A percentile compares a stretch with the other conserved stretches of the same genome.
These are phyloP conservation scores for Handroanthus guayacan DNA, from an alignment of 257 asterid species.

Conservation along the genomic window DNA sequence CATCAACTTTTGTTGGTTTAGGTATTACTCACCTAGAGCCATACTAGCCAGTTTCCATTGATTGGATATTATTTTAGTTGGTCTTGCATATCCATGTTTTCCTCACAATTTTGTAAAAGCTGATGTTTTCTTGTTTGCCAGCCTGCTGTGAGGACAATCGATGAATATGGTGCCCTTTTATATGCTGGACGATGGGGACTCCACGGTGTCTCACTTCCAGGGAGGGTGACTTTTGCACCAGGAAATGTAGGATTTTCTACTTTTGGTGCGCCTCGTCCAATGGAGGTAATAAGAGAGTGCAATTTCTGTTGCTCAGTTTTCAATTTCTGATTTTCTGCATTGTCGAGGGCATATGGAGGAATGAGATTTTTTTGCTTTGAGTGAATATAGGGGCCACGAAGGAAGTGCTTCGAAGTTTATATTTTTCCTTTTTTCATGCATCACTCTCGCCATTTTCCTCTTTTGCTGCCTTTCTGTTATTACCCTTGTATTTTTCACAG, in stretches of 20 bases:
- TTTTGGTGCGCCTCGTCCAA: conserved; percentile 96
- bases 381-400: not conserved
- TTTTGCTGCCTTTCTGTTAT: not conserved
- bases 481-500: not conserved
- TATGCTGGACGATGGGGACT: conserved; percentile 96
- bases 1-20: not conserved
- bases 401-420: not conserved
- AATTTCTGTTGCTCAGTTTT: conserved; percentile 18
- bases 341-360: not conserved
- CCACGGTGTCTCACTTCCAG: conserved; percentile 93
- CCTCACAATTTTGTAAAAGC: conserved; percentile 3
- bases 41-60: not conserved
- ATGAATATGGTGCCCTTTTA: conserved; percentile 89
- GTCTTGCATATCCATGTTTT: not conserved
- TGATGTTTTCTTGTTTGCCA: conserved; percentile 42
- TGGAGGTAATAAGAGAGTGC: conserved; percentile 63
- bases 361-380: not conserved
- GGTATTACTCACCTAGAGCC: not conserved
- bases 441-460: not conserved
- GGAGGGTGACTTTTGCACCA: conserved; percentile 98
- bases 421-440: not conserved
- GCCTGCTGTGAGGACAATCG: conserved; percentile 79
- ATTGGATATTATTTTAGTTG: conserved; percentile 22
- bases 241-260: conserved; percentile 93
- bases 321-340: conserved; percentile 12